Percentiles rank a stretch among this genome's conserved stretches.
Evolutionary conservation across 2,329 filamentous ascomycete species (phyloP).

Genomic region (Sporothrix pallida): DNA sequence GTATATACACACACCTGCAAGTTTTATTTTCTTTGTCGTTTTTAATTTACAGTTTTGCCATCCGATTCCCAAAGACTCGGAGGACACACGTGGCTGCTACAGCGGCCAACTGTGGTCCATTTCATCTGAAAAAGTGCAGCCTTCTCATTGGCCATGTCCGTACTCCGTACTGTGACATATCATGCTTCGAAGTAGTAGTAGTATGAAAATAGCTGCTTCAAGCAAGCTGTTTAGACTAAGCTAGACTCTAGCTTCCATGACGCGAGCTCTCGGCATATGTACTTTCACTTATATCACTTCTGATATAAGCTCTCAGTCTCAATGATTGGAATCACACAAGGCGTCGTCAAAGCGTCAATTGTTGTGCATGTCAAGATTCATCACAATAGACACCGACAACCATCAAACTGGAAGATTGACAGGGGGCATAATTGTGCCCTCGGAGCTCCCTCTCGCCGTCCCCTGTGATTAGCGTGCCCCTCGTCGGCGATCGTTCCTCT

Average conservation of each 20-base stretch:
- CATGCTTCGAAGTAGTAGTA: slow-evolving; percentile 6
- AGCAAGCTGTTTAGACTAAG: neutral
- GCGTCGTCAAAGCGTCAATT: no score
- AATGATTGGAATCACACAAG: no score
- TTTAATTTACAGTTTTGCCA: neutral
- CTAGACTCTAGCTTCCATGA: neutral
- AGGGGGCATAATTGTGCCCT: neutral
- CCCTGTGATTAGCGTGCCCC: neutral
- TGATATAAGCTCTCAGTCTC: no score
- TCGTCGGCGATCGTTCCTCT: slow-evolving; percentile 9
- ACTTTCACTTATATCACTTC: no score
- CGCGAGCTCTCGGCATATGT: neutral
- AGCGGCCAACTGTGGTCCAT: neutral
- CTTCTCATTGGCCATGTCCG: neutral
- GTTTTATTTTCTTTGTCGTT: slow-evolving; percentile 27
- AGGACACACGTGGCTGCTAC: neutral
- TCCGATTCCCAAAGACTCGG: neutral
- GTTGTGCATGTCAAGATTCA: no score
- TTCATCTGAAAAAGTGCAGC: neutral
- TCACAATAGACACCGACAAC: neutral
- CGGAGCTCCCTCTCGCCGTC: neutral
- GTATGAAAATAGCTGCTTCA: neutral
- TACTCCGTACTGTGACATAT: neutral
- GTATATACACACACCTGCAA: slow-evolving; percentile 22
- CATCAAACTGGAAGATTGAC: neutral